phyloP scores from a whole-genome alignment of 805 yeast genomes.

The Spathaspora sp. region DNA sequence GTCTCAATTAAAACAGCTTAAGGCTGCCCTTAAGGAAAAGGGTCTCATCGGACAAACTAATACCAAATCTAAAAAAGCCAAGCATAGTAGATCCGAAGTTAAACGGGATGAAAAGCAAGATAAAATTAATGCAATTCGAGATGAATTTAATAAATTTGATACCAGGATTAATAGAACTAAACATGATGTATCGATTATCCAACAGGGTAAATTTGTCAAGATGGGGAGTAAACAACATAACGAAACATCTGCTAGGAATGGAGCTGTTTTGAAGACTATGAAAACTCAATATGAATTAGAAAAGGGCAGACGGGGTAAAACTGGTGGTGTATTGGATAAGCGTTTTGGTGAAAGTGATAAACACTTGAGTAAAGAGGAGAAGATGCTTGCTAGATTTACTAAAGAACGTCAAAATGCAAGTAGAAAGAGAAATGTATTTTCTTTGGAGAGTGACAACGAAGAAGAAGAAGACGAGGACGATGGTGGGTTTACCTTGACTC shows the following conservation, averaged over 20 bases:
- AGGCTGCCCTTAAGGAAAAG: slow-evolving; percentile 68
- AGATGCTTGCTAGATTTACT: slow-evolving; percentile 92
- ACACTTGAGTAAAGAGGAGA: slow-evolving; percentile 77
- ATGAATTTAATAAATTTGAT: slow-evolving; percentile 89
- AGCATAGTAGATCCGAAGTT: slow-evolving; percentile 52
- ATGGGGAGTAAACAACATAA: slow-evolving; percentile 38
- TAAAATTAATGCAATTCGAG: slow-evolving; percentile 58
- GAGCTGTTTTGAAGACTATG: slow-evolving; percentile 38
- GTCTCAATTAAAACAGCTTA: slow-evolving; percentile 81
- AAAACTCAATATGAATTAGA: slow-evolving; percentile 63
- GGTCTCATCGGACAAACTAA: slow-evolving; percentile 89
- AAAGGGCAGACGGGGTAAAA: slow-evolving; percentile 60
- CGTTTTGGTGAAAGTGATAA: slow-evolving; percentile 86
- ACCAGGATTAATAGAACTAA: slow-evolving; percentile 66
- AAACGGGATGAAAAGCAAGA: slow-evolving; percentile 67
- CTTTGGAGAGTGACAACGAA: slow-evolving; percentile 72
- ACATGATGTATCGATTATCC: slow-evolving; percentile 43
- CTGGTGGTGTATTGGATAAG: slow-evolving; percentile 78
- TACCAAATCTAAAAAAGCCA: slow-evolving; percentile 47
- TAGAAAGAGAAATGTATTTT: slow-evolving; percentile 46
- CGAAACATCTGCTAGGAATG: slow-evolving; percentile 21
- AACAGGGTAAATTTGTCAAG: slow-evolving; percentile 41
- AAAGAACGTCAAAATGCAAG: slow-evolving; percentile 71
- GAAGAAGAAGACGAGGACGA: slow-evolving; percentile 44
- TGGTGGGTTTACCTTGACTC: slow-evolving; percentile 59